Percentiles rank a stretch among this genome's conserved stretches.
Conservation (phyloP, 2,329 filamentous ascomycete genomes). For the Penicillium sp. region DNA sequence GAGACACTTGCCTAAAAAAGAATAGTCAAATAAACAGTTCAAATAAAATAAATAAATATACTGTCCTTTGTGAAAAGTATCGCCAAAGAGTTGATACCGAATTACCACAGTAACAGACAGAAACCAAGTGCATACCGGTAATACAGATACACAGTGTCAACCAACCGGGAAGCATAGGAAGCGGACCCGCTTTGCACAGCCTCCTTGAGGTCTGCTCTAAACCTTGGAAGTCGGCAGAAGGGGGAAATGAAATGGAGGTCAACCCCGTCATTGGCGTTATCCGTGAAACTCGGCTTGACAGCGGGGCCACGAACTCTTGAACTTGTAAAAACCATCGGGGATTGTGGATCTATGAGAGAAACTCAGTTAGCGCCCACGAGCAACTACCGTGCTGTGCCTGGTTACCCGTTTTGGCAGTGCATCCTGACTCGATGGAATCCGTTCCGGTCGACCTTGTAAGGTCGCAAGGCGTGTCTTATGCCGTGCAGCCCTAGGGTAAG, state of each 20-base stretch:
- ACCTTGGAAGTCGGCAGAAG: constrained; percentile 9
- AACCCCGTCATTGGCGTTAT: constrained; percentile 5
- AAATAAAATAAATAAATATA: not conserved
- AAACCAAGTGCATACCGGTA: constrained; percentile 1
- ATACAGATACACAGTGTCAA: constrained; percentile 1
- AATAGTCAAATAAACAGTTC: no score
- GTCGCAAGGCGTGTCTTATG: not conserved
- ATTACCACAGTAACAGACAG: not conserved
- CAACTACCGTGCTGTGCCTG: constrained; percentile 1
- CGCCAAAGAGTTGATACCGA: not conserved
- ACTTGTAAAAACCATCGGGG: not conserved
- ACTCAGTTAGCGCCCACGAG: not conserved
- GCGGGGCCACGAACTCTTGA: not conserved
- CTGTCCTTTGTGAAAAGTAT: not conserved
- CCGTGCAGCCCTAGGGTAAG: constrained; percentile 5
- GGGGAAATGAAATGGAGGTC: constrained; percentile 6
- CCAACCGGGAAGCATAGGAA: constrained; percentile 11
- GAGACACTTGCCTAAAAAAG: no score
- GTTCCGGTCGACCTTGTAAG: not conserved
- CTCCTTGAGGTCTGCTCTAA: constrained; percentile 10
- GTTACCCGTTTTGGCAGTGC: not conserved
- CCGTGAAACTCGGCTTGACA: constrained; percentile 5
- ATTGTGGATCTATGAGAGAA: constrained; percentile 3
- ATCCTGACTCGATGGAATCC: not conserved
- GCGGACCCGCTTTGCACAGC: constrained; percentile 15